phyloP scores from a whole-genome alignment of 2,329 filamentous ascomycete species.

The Myriosclerotinia duriaeana region DNA sequence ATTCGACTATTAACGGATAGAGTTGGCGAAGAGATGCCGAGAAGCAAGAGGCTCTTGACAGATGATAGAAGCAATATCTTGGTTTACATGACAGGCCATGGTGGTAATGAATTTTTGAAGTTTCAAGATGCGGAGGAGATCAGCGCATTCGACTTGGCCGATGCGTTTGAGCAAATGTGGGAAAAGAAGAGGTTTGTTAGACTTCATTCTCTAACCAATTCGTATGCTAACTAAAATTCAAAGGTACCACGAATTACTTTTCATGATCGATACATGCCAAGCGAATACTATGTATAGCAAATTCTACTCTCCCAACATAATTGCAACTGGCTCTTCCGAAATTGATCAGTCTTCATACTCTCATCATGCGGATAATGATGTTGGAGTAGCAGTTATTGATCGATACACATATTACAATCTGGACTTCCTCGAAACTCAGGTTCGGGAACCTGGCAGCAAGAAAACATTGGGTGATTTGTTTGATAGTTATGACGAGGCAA shows the following conservation, averaged over 20 bases:
- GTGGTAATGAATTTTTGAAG: conserved; percentile 96
- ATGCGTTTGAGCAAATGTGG: conserved; percentile 99
- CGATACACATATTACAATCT: conserved; percentile 98
- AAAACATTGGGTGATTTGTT: conserved; percentile 92
- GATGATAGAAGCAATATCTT: conserved; percentile 96
- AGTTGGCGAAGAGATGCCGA: conserved; percentile 89
- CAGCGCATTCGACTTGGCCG: conserved; percentile 89
- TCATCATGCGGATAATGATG: conserved; percentile 96
- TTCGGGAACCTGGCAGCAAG: conserved; percentile 81
- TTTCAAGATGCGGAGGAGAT: conserved; percentile 99
- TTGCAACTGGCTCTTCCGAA: conserved; percentile 94
- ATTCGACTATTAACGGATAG: conserved; percentile 93
- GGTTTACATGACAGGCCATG: conserved; percentile 99
- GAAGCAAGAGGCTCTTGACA: conserved; percentile 89
- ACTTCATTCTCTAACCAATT: not conserved
- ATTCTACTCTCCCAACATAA: conserved; percentile 96
- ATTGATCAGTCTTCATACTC: conserved; percentile 96
- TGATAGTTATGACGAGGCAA: conserved; percentile 90
- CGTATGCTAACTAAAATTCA: not conserved
- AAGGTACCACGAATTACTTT: conserved; percentile 93
- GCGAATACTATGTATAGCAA: conserved; percentile 99
- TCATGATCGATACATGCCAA: conserved; percentile 99
- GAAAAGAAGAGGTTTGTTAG: conserved; percentile 80
- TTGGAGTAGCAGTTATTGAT: conserved; percentile 96
- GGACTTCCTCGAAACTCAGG: conserved; percentile 89